phyloP scores from a whole-genome alignment of 1,284 basidiomycete genomes.

The Pseudozyma thailandica region DNA sequence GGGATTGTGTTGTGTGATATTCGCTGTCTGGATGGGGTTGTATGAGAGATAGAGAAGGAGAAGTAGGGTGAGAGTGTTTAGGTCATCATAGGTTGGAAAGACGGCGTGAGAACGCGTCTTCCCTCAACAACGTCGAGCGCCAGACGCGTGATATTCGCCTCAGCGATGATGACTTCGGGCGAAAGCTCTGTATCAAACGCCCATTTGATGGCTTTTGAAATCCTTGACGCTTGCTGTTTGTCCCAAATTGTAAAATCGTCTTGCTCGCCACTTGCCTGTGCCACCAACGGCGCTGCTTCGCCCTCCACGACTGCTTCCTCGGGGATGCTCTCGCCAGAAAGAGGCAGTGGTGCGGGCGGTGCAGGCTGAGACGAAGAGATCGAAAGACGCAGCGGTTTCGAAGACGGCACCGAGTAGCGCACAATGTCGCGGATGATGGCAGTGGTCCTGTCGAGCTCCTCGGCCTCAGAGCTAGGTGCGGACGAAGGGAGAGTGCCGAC shows the following conservation, averaged over 20 bases:
- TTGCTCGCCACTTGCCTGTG: slow-evolving; percentile 71
- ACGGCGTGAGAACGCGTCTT: slow-evolving; percentile 74
- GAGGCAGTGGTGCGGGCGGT: background rate
- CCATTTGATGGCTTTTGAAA: slow-evolving; percentile 80
- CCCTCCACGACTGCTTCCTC: background rate
- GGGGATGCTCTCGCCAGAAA: background rate
- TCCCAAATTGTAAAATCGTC: slow-evolving; percentile 97
- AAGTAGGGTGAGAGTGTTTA: background rate
- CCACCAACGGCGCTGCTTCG: slow-evolving; percentile 4
- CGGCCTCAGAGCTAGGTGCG: slow-evolving; percentile 69
- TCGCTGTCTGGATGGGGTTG: background rate
- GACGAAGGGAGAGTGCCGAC: slow-evolving; percentile 78
- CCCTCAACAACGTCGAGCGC: slow-evolving; percentile 82
- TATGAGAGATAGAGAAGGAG: background rate
- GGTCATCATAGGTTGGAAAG: slow-evolving; percentile 25
- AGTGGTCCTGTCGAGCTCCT: slow-evolving; percentile 71
- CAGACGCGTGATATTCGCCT: slow-evolving; percentile 85
- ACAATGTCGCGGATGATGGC: slow-evolving; percentile 77
- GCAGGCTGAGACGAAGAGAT: slow-evolving; percentile 13
- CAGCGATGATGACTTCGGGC: slow-evolving; percentile 88
- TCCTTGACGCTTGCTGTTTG: slow-evolving; percentile 85
- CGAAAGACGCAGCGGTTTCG: slow-evolving; percentile 17
- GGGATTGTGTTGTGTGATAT: slow-evolving; percentile 4
- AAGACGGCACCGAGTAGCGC: slow-evolving; percentile 54
- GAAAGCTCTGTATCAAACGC: slow-evolving; percentile 88